A percentile compares a stretch with the other conserved stretches of the same genome.
Evolutionary conservation across 139 green algal species (phyloP).

Genomic region (Chlorella vulgaris): DNA sequence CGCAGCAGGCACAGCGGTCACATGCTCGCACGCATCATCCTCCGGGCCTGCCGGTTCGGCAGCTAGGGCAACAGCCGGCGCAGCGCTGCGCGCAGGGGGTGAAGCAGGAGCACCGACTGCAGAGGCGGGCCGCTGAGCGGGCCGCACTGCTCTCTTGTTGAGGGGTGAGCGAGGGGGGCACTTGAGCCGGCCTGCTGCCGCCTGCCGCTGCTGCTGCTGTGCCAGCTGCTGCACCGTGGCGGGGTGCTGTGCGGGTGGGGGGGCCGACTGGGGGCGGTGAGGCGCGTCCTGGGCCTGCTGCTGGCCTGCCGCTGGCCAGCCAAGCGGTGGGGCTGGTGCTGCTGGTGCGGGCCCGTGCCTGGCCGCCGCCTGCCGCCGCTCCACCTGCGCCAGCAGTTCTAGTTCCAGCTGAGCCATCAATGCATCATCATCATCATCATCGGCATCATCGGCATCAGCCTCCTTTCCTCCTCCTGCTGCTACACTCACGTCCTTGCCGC

Average conservation of each 20-base stretch:
- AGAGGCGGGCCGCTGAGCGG: not conserved
- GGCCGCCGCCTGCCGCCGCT: conserved; percentile 11
- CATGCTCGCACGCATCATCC: no score
- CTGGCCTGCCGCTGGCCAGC: not conserved
- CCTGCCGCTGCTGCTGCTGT: conserved; percentile 23
- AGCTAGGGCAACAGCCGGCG: no score
- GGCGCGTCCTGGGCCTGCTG: not conserved
- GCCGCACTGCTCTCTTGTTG: no score
- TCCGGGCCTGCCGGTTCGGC: not conserved
- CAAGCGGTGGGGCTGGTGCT: not conserved
- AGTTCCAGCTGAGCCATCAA: conserved; percentile 33
- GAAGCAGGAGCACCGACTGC: not conserved
- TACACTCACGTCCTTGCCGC: not conserved
- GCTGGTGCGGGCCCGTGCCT: not conserved
- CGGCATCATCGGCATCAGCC: not conserved
- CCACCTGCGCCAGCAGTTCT: conserved; percentile 30
- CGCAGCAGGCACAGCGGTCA: not conserved
- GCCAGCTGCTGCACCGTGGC: not conserved
- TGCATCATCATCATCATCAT: conserved; percentile 32
- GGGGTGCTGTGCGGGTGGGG: conserved; percentile 10
- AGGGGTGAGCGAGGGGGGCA: not conserved
- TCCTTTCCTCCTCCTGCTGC: conserved; percentile 5
- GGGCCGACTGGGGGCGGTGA: conserved; percentile 3
- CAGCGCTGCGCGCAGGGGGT: no score
- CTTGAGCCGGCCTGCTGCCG: conserved; percentile 1